These are phyloP conservation scores for Bruguiera sexangula DNA, from an alignment of 345 rosid species.

Conservation along the genomic window DNA sequence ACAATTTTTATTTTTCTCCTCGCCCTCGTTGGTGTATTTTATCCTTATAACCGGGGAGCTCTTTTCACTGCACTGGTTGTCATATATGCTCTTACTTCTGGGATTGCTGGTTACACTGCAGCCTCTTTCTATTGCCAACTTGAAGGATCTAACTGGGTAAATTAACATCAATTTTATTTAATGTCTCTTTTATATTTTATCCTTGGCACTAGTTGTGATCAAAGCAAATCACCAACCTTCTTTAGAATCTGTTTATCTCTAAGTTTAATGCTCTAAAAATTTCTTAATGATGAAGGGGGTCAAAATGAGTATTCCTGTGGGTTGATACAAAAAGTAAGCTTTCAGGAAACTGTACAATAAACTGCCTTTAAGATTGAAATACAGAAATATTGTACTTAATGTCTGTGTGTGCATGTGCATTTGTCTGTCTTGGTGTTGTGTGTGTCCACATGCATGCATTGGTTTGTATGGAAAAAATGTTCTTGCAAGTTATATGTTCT, in stretches of 20 bases:
- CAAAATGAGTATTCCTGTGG: neutral
- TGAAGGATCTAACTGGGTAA: slow-evolving; percentile 35
- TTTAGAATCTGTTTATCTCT: neutral
- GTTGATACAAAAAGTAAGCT: too few relatives aligned
- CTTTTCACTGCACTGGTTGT: slow-evolving; percentile 32
- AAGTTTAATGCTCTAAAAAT: neutral
- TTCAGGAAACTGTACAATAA: too few relatives aligned
- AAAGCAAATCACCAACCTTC: too few relatives aligned
- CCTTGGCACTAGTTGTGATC: neutral
- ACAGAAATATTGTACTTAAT: too few relatives aligned
- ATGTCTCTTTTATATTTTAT: neutral
- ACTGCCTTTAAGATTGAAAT: too few relatives aligned
- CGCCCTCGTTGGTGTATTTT: slow-evolving; percentile 32
- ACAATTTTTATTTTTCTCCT: slow-evolving; percentile 26
- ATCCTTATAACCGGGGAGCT: slow-evolving; percentile 35
- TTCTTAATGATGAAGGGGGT: neutral
- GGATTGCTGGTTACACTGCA: slow-evolving; percentile 30
- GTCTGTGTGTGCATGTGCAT: too few relatives aligned
- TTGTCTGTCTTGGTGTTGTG: too few relatives aligned
- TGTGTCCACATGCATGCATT: too few relatives aligned
- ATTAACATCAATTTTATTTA: neutral
- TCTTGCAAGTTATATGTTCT: too few relatives aligned
- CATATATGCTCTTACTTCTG: slow-evolving; percentile 33
- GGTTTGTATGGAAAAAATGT: too few relatives aligned
- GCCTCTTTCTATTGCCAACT: slow-evolving; percentile 32